Evolutionary conservation across 108 stramenopile genomes (phyloP), one percentile per base, ranked within the genome.

Genomic region (Nitzschia putrida): DNA sequence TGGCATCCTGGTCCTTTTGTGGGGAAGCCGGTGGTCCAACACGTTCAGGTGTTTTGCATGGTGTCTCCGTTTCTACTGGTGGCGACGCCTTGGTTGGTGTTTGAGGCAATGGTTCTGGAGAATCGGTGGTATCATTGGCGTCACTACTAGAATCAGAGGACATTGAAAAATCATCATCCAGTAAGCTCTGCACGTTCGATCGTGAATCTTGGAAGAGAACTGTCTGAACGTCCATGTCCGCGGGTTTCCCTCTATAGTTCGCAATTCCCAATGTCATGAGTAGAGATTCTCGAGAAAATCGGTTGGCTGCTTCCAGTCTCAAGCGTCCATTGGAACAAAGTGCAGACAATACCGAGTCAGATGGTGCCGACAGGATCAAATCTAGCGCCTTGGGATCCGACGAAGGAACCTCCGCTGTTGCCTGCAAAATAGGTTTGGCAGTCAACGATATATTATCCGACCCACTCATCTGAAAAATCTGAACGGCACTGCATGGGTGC

Each of bases 201-300:
- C 34, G 25, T 40, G 38, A 38, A 25, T 75, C 66, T 21, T 56
- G 66, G 43, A 72, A 85, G 8, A 87, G 52, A 21, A 78, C 54
- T 61, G 86, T 82, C 29, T 69, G 67, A 14, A 55, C 56, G 14
- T 73, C 65, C 25, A 88, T 22, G 6, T 84, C 64, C 37, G 77
- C 71, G 8, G 82, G 79, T 18, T 63, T 71, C 11, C 87, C 84
- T 12, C 44, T 54, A 57, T 71, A 87, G 59, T 87, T 86, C 3
- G 88, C 84, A 64, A 88, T 78, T 10, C 90, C 88, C 14, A 92
- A 24, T 11, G 88, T 78, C 43, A 92, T 72, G 34, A 92, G 68
- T 16, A 92, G 72, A 12, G 84, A 83, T 77, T 92, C 90, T 29
- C 90, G 58, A 29, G 84, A 64, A 22, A 83, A 65, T 16, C 90